Conservation (phyloP, 306 rosid genomes). For the Casuarina equisetifolia region DNA sequence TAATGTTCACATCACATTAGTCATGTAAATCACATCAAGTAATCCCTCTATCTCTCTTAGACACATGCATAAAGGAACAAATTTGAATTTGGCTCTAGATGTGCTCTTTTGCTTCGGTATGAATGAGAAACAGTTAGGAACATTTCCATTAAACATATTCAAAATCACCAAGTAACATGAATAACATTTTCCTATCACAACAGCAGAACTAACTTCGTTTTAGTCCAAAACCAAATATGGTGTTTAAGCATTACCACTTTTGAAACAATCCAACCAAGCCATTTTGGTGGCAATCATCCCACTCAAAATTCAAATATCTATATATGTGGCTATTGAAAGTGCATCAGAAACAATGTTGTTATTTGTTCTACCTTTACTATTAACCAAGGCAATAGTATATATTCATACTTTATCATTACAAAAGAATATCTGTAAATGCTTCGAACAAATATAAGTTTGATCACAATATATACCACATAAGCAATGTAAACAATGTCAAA, state of each 20-base stretch:
- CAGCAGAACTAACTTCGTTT: conserved; percentile 2
- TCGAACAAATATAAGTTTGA: conserved; percentile 1
- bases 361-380: neutral
- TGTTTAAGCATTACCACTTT: conserved; percentile 2
- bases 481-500: conserved; percentile 57
- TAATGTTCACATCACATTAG: neutral
- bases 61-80: neutral
- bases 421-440: conserved; percentile 10
- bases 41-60: no score
- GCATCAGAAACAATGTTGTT: neutral
- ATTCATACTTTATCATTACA: neutral
- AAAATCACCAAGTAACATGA: neutral
- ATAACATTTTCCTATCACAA: conserved; percentile 5
- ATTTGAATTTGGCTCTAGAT: neutral
- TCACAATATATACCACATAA: conserved; percentile 44
- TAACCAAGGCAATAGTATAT: conserved; percentile 4
- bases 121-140: neutral
- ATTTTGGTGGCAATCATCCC: conserved; percentile 11
- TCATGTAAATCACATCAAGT: neutral
- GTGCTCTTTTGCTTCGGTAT: neutral
- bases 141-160: neutral
- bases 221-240: conserved; percentile 5
- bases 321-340: neutral
- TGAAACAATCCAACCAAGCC: conserved; percentile 1
- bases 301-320: neutral